A percentile compares a stretch with the other conserved stretches of the same genome.
Conservation (phyloP, 805 yeast genomes). For the Lachancea dasiensis region DNA sequence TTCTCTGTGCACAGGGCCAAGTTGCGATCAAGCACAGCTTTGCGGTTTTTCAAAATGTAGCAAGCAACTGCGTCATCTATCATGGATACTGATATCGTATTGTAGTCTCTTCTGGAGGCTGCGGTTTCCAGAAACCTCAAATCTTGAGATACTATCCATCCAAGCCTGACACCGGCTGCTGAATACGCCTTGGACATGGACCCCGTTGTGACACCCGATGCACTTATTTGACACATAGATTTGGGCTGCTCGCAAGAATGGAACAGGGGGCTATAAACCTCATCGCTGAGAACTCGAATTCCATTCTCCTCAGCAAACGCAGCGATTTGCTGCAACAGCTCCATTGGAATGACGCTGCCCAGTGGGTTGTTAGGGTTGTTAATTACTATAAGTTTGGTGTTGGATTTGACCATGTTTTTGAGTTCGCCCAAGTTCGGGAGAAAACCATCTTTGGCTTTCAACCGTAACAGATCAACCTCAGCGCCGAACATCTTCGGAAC, state of each 20-base stretch:
- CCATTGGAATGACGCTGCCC: constrained; percentile 34
- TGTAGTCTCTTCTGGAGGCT: constrained; percentile 42
- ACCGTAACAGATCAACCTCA: constrained; percentile 33
- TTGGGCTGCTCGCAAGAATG: constrained; percentile 37
- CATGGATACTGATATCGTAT: constrained; percentile 43
- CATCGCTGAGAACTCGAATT: constrained; percentile 42
- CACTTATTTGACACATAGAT: constrained; percentile 39
- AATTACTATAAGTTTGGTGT: constrained; percentile 41
- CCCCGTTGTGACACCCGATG: constrained; percentile 41
- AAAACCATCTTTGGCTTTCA: constrained; percentile 33
- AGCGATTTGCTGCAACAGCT: constrained; percentile 33
- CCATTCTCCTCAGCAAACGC: constrained; percentile 33
- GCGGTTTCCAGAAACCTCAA: constrained; percentile 29
- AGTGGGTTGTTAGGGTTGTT: constrained; percentile 48
- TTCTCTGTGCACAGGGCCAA: constrained; percentile 36
- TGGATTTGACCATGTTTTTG: constrained; percentile 26
- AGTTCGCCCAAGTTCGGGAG: constrained; percentile 35
- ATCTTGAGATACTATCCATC: constrained; percentile 44
- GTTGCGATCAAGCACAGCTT: constrained; percentile 37
- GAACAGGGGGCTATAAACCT: constrained; percentile 49
- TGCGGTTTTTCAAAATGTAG: constrained; percentile 36
- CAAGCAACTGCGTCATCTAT: constrained; percentile 43
- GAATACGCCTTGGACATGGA: constrained; percentile 52
- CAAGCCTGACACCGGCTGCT: constrained; percentile 47
- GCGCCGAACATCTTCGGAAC: constrained; percentile 45